phyloP scores from a whole-genome alignment of 2,329 filamentous ascomycete genomes.

The Penicillium hordei region DNA sequence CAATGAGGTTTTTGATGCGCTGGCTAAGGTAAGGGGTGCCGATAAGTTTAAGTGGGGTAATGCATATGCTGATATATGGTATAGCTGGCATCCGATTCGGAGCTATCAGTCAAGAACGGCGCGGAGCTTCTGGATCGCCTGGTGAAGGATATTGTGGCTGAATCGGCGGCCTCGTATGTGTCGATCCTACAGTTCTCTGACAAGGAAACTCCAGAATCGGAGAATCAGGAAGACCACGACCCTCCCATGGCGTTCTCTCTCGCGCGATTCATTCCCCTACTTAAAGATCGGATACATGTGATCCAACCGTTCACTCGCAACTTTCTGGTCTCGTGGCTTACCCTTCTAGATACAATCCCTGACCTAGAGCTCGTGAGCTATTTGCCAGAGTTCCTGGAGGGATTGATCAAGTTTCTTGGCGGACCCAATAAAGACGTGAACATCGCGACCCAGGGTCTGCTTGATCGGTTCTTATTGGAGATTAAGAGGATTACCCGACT shows the following conservation, averaged over 20 bases:
- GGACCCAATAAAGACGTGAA: constrained; percentile 94
- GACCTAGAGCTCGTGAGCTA: constrained; percentile 93
- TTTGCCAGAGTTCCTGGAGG: constrained; percentile 85
- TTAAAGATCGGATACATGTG: constrained; percentile 92
- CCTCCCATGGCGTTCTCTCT: constrained; percentile 89
- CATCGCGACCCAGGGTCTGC: constrained; percentile 80
- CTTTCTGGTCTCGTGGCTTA: constrained; percentile 96
- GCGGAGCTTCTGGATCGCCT: constrained; percentile 92
- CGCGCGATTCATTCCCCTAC: constrained; percentile 82
- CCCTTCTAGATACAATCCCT: constrained; percentile 89
- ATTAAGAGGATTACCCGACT: constrained; percentile 92
- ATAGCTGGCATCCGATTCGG: constrained; percentile 90
- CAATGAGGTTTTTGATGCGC: constrained; percentile 95
- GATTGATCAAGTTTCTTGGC: constrained; percentile 85
- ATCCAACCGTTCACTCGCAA: constrained; percentile 92
- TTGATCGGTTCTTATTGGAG: constrained; percentile 88
- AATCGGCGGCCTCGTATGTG: constrained; percentile 91
- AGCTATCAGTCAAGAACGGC: constrained; percentile 96
- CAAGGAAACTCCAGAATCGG: constrained; percentile 44
- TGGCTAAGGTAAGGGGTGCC: constrained; percentile 73
- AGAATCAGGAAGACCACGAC: constrained; percentile 42
- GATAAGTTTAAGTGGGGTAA: not conserved
- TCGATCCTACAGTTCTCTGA: constrained; percentile 74
- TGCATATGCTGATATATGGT: constrained; percentile 15
- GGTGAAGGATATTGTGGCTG: constrained; percentile 93